Base-by-base conservation (phyloP, 2,329 filamentous ascomycete genomes). In the Parascedosporium putredinis region DNA sequence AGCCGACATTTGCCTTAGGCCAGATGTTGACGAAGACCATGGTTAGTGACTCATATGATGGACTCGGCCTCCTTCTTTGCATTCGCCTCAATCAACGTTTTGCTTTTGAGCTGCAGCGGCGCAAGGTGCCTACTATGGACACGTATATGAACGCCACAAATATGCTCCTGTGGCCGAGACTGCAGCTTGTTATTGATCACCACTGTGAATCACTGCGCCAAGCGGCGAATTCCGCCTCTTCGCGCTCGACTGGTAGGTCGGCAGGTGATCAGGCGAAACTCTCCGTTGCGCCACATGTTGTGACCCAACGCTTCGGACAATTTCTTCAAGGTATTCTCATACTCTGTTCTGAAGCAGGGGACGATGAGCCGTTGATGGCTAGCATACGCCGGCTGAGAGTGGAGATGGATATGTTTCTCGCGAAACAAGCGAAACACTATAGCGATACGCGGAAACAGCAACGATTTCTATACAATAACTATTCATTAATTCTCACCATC, bases 221-320 rank as follows among this genome's bases (percentile, higher is more conserved):
- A 62, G 74, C 73, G 60, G 83, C 64, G 52, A 81, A 63, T 64
- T 70, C 60, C 51, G 75, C 72, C 60, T 81, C 62, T 60, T 72
- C 62, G 7, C 68, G 64, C 27, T 67, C 67, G 34, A 12, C 38
- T 16, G 42, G 24, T 12, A 31, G 42, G 18, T 45, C 49, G n/a
- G 31, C 49, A 9, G 36, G 38, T 76, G 46, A 83, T 20, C 69
- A 75, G 51, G 71, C 75, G 16, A 79, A 75, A 57, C 75, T 84
- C 50, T 88, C 83, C 1, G 84, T 86, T 0, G 93, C 93, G 2
- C 93, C 93, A 0, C 93, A 97, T 59, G 83, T 91, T 47, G 75
- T 94, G 16, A 96, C 93, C 0, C 93, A 98, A 64, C 81, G 89
- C n/a, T 97, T 97, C 60, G 93, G 88, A 0, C 91, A 96, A 67